phyloP scores from a whole-genome alignment of 2,329 filamentous ascomycete species.

The Thielaviopsis punctulata region DNA sequence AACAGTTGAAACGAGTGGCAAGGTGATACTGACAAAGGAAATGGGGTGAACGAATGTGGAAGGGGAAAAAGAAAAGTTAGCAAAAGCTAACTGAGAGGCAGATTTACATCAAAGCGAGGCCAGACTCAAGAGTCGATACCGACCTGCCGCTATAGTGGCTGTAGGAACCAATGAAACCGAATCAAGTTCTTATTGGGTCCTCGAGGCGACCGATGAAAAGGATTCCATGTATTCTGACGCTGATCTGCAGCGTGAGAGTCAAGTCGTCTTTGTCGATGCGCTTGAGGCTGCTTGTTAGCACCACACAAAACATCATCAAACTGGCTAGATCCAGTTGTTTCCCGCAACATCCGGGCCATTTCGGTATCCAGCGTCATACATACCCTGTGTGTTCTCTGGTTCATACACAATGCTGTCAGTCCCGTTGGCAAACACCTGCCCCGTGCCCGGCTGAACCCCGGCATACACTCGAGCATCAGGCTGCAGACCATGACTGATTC shows the following conservation, averaged over 20 bases:
- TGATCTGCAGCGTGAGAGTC: not conserved
- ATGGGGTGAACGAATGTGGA: not conserved
- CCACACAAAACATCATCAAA: not conserved
- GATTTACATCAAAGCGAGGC: not conserved
- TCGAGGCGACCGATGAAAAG: not conserved
- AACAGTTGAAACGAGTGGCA: not conserved
- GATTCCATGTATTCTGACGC: not conserved
- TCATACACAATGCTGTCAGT: constrained; percentile 1
- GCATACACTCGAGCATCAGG: not conserved
- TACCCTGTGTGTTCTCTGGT: not conserved
- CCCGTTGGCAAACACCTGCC: constrained; percentile 2
- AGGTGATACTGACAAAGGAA: not conserved
- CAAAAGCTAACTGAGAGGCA: not conserved
- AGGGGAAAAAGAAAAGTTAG: not conserved
- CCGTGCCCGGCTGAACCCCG: not conserved
- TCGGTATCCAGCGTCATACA: not conserved
- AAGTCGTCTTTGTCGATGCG: not conserved
- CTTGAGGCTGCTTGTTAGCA: not conserved
- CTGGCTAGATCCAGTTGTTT: not conserved
- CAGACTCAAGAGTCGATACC: not conserved
- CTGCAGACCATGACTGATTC: not conserved
- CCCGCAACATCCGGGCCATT: not conserved
- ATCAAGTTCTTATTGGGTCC: not conserved
- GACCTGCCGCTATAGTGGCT: not conserved
- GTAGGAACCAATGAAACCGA: not conserved